Evolutionary conservation across 2,329 filamentous ascomycete species (phyloP), one percentile per base, ranked within the genome.

Genomic region (Onygena corvina): DNA sequence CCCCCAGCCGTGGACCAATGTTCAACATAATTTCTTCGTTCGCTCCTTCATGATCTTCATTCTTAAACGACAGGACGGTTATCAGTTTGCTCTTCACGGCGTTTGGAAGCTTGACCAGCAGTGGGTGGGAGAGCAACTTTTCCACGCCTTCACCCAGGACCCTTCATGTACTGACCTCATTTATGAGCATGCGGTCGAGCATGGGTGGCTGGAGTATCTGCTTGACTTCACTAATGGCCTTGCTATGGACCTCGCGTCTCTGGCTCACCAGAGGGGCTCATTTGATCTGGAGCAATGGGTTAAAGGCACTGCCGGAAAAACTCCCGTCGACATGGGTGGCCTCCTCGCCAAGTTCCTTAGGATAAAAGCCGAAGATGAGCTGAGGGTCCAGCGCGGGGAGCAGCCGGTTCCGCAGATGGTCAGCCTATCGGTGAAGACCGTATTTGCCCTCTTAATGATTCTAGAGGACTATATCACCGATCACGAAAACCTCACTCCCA

Each of bases 101-200:
- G 71, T 94, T 4, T 96, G 90, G 89, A 82, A 84, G 57, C 88
- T 92, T 61, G 87, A 96, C 62, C 85, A 82, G 56, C 76, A 83
- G 16, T 96, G 88, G 84, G 84, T 96, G 12, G 82, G 83, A 7
- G 78, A 82, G 55, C 80, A 85, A 51, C 78, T 98, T 29, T 80
- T 90, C 35, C 82, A 88, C 52, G 76, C 79, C 6, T 87, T 92
- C 63, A 83, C 82, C 34, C 71, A 75, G 51, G 79, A 84, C 57
- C 81, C 80, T 1, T 77, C 81, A 50, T 76, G 82, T 46, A 73
- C 89, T 31, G 75, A 77, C 2, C 68, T 79, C 12, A 84, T 90
- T 30, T 80, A 86, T 54, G 83, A 93, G 46, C 86, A 93, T 60
- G 86, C 87, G 5, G 71, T 84, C 30, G 81, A 84, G 59, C 84